phyloP scores from a whole-genome alignment of 495 filamentous ascomycete species.

The Xylaria palmicola region DNA sequence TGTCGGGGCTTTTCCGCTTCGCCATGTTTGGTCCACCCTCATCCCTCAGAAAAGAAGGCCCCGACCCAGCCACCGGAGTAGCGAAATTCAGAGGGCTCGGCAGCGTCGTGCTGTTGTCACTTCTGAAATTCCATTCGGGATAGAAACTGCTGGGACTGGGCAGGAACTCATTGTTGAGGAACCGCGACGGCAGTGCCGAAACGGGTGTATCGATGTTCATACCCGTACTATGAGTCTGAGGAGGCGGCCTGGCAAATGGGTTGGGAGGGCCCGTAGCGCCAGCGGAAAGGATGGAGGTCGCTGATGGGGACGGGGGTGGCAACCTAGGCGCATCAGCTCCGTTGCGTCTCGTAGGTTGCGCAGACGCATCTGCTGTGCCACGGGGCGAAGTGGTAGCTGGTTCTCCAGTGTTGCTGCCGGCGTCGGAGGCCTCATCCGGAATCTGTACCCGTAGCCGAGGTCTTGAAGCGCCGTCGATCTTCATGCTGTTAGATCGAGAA shows the following conservation, averaged over 20 bases:
- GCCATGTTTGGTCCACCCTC: slow-evolving; percentile 30
- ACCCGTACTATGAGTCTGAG: slow-evolving; percentile 57
- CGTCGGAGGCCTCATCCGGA: slow-evolving; percentile 82
- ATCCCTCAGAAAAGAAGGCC: slow-evolving; percentile 65
- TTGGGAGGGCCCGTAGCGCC: slow-evolving; percentile 92
- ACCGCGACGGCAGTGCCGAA: slow-evolving; percentile 92
- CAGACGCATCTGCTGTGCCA: slow-evolving; percentile 56
- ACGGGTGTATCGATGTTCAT: slow-evolving; percentile 92
- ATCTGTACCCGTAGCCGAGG: slow-evolving; percentile 92
- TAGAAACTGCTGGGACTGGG: slow-evolving; percentile 91
- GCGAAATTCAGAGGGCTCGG: slow-evolving; percentile 90
- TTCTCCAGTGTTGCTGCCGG: slow-evolving; percentile 72
- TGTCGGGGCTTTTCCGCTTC: slow-evolving; percentile 52
- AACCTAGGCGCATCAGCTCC: slow-evolving; percentile 62
- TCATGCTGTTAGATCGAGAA: slow-evolving; percentile 68
- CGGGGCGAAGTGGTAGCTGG: slow-evolving; percentile 66
- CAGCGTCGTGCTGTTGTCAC: slow-evolving; percentile 73
- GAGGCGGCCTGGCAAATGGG: slow-evolving; percentile 78
- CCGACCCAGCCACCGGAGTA: slow-evolving; percentile 74
- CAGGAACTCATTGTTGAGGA: slow-evolving; percentile 78
- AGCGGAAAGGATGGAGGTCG: slow-evolving; percentile 77
- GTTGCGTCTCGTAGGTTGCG: slow-evolving; percentile 38
- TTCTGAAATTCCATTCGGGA: slow-evolving; percentile 76
- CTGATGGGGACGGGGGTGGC: slow-evolving; percentile 89
- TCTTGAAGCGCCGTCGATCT: slow-evolving; percentile 57